phyloP scores from a whole-genome alignment of 192 early-diverging fungal species.

The Linnemannia hyalina region DNA sequence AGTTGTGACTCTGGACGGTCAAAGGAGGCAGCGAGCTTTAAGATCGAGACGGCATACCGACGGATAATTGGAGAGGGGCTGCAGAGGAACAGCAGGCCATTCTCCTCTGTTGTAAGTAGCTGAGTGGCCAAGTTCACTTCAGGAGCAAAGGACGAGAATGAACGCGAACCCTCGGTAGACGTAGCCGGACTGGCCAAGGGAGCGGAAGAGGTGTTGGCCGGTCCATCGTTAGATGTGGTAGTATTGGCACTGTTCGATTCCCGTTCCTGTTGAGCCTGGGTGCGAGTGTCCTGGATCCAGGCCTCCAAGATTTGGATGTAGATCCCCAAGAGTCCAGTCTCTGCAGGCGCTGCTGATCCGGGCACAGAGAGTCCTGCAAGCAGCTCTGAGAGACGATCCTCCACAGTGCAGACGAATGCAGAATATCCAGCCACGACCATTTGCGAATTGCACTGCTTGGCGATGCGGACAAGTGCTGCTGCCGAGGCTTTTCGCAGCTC shows the following conservation, averaged over 20 bases:
- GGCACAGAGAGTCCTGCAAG: slow-evolving; percentile 37
- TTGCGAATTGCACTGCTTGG: slow-evolving; percentile 68
- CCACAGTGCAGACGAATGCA: slow-evolving; percentile 64
- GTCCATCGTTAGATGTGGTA: neutral
- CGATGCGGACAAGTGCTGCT: slow-evolving; percentile 75
- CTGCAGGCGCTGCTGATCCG: slow-evolving; percentile 37
- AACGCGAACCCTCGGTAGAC: slow-evolving; percentile 51
- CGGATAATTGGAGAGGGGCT: slow-evolving; percentile 69
- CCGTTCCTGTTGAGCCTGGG: slow-evolving; percentile 40
- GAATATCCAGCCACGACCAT: slow-evolving; percentile 66
- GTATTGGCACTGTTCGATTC: neutral
- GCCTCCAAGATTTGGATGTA: slow-evolving; percentile 74
- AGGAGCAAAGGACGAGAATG: slow-evolving; percentile 49
- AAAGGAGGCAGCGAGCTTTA: slow-evolving; percentile 67
- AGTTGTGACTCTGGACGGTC: slow-evolving; percentile 49
- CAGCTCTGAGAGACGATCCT: slow-evolving; percentile 65
- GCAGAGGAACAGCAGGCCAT: slow-evolving; percentile 80
- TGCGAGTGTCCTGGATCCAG: slow-evolving; percentile 62
- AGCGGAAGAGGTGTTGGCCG: neutral
- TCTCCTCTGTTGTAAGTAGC: slow-evolving; percentile 80
- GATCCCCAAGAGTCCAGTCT: slow-evolving; percentile 70
- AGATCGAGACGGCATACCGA: slow-evolving; percentile 69
- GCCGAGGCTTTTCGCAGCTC: slow-evolving; percentile 77
- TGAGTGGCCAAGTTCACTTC: slow-evolving; percentile 55
- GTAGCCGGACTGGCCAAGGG: slow-evolving; percentile 39